phyloP scores from a whole-genome alignment of 1,139 yeast genomes.

The Pneumocystis murina region DNA sequence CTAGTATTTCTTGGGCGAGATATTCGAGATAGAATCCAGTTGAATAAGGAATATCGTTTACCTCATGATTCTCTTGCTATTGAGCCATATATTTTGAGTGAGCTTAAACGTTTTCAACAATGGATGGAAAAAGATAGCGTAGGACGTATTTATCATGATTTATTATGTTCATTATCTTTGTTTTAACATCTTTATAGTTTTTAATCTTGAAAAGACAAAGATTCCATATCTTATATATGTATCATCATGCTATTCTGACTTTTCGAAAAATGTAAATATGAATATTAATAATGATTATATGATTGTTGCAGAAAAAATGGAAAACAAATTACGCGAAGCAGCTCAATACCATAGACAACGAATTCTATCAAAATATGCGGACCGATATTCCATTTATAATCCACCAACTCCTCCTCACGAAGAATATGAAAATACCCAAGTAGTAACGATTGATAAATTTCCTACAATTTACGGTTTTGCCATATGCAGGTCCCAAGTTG shows the following conservation, averaged over 20 bases:
- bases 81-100: not conserved
- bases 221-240: not conserved
- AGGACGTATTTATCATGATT: not conserved
- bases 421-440: not conserved
- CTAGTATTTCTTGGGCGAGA: slow-evolving; percentile 4
- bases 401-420: not conserved
- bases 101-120: not conserved
- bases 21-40: slow-evolving; percentile 1
- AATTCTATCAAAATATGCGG: not conserved
- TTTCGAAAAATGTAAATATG: not conserved
- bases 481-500: slow-evolving; percentile 2
- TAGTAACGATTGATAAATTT: not conserved
- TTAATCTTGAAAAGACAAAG: not conserved
- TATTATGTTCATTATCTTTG: not conserved
- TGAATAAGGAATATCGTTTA: not conserved
- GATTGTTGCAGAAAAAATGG: not conserved
- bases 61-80: not conserved
- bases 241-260: not conserved
- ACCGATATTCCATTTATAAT: not conserved
- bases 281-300: not conserved
- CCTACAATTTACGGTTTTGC: slow-evolving; percentile 7
- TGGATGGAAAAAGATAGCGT: not conserved
- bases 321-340: not conserved
- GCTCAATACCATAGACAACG: not conserved
- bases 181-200: not conserved